Percentiles rank a stretch among this genome's conserved stretches.
Conservation (phyloP, 192 early-diverging fungal species). For the Geranomyces variabilis region DNA sequence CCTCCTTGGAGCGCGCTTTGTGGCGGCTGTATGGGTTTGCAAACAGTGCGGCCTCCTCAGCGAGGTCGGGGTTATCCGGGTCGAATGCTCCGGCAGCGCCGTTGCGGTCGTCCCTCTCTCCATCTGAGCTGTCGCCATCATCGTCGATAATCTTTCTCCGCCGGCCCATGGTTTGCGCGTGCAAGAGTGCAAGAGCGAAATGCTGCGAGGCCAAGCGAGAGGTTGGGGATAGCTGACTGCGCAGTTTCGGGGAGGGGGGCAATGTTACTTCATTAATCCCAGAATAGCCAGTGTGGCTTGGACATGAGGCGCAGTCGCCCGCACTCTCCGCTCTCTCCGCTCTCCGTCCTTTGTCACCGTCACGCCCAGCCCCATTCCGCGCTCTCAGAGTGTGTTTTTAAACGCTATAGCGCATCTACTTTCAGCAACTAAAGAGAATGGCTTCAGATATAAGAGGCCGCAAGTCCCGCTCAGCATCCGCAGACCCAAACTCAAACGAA, state of each 20-base stretch:
- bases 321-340: too few species aligned
- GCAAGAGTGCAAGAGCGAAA: too few species aligned
- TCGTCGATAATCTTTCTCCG: background rate
- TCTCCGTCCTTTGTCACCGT: too few species aligned
- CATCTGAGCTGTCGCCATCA: constrained; percentile 21
- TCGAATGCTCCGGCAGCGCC: constrained; percentile 42
- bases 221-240: too few species aligned
- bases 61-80: constrained; percentile 52
- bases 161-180: background rate
- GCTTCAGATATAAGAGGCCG: background rate
- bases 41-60: constrained; percentile 60
- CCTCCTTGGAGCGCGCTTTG: constrained; percentile 61
- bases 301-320: too few species aligned
- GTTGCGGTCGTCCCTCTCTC: constrained; percentile 35
- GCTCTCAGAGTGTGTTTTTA: too few species aligned
- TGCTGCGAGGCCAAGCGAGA: too few species aligned
- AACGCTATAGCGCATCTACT: too few species aligned
- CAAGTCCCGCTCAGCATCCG: constrained; percentile 25
- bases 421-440: constrained; percentile 10
- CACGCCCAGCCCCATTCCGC: too few species aligned
- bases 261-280: too few species aligned
- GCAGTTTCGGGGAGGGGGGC: too few species aligned
- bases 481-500: constrained; percentile 30
- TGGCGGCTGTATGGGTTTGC: constrained; percentile 31
- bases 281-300: too few species aligned